Base-by-base conservation (phyloP, 2,329 filamentous ascomycete genomes). In the Aspergillus sergii region DNA sequence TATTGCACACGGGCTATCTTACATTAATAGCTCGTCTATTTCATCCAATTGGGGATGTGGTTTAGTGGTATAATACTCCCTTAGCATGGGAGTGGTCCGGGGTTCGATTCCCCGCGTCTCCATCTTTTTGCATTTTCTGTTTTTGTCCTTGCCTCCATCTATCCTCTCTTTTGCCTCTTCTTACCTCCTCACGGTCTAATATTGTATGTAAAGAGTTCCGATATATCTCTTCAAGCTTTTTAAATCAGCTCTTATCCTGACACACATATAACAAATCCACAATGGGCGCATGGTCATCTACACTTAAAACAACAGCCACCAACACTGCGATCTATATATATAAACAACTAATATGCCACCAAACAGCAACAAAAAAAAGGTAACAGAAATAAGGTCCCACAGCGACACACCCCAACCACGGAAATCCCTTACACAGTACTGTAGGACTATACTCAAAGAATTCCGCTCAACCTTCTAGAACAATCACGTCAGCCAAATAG, bases 1-100 rank as follows among this genome's bases (percentile, higher is more conserved):
- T 8, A 11, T 21, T 8, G 0, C 8, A 7, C 0, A 2, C 1
- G 1, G 26, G 16, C 2, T 21, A 36, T 54, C 3, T 16, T 2
- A 4, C 21, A 11, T 4, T 12, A 8, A 54, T 23, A 1, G 4
- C 3, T 3, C 2, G 0, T 3, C 0, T 19, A 5, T 23, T 41
- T 26, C 51, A 55, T 23, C 51, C 9, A 51, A 41, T 55, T 55
- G 51, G 51, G 51, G 51, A 55, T 55, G 51, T 55, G 51, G 51
- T 55, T 55, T 55, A 55, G 51, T 55, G 51, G 51, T 55, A 55
- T 55, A 55, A 55, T 55, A 21, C 36, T 55, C 51, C 32, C 51
- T 55, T 55, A 55, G 51, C 51, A 55, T 55, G 51, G 39, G 51
- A 55, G 36, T 39, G 51, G 51, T 55, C 51, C 51, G 51, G 51